A percentile compares a stretch with the other conserved stretches of the same genome.
phyloP scores from a whole-genome alignment of 257 asterid species.

The Fraxinus pennsylvanica region DNA sequence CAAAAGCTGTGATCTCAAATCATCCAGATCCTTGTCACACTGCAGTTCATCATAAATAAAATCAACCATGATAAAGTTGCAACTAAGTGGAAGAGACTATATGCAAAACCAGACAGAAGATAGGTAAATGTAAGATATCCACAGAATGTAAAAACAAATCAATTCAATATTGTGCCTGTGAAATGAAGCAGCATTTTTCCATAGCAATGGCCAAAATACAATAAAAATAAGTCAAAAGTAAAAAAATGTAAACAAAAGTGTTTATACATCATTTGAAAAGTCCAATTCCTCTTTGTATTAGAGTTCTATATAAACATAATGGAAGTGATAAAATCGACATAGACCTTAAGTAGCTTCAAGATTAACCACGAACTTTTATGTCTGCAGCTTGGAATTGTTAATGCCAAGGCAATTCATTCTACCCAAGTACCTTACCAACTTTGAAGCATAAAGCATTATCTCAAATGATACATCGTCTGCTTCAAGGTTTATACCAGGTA shows the following conservation, averaged over 20 bases:
- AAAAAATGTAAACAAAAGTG: neutral
- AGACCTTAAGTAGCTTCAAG: neutral
- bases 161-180: neutral
- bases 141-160: no score
- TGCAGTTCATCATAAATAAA: constrained; percentile 29
- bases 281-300: neutral
- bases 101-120: no score
- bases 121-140: no score
- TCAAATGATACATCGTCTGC: neutral
- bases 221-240: neutral
- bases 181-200: neutral
- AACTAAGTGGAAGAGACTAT: no score
- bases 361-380: neutral
- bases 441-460: neutral
- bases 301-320: neutral
- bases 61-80: constrained; percentile 5
- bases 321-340: neutral
- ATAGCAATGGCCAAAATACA: neutral
- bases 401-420: neutral
- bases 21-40: constrained; percentile 74
- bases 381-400: neutral
- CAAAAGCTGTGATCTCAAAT: constrained; percentile 64
- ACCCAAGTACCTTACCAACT: neutral
- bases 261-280: neutral
- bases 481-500: neutral